Percentiles rank a stretch among this genome's conserved stretches.
phyloP scores from a whole-genome alignment of 495 filamentous ascomycete species.

The Hypoxylon cercidicola region DNA sequence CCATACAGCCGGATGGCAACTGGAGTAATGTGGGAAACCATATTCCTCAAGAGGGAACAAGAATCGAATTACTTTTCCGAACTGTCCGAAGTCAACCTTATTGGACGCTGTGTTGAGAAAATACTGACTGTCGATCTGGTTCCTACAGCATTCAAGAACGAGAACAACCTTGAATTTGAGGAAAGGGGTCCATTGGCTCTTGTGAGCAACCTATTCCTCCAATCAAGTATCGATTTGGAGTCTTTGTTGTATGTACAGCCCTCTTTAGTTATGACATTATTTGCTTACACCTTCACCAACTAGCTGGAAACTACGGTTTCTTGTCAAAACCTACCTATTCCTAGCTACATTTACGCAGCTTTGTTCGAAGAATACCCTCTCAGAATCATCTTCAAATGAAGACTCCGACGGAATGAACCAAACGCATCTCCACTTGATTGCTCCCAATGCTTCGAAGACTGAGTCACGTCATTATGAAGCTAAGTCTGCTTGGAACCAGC shows the following conservation, averaged over 20 bases:
- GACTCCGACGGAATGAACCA: no score
- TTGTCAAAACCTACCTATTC: slow-evolving; percentile 19
- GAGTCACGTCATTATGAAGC: background rate
- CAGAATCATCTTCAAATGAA: slow-evolving; percentile 3
- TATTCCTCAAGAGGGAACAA: slow-evolving; percentile 24
- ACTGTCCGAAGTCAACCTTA: slow-evolving; percentile 29
- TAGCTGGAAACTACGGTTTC: slow-evolving; percentile 26
- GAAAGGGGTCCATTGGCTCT: slow-evolving; percentile 4
- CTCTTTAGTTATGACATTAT: no score
- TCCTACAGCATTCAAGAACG: slow-evolving; percentile 2
- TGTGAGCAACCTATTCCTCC: slow-evolving; percentile 9
- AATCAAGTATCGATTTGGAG: slow-evolving; percentile 12
- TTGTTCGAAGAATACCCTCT: background rate
- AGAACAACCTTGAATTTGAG: background rate
- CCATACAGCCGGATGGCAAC: slow-evolving; percentile 15
- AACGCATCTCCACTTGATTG: no score
- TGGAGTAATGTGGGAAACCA: slow-evolving; percentile 30
- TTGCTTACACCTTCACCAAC: background rate
- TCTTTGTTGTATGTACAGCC: slow-evolving; percentile 7
- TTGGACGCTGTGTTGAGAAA: slow-evolving; percentile 32
- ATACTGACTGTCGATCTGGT: slow-evolving; percentile 30
- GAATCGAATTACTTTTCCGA: slow-evolving; percentile 15
- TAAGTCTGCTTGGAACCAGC: slow-evolving; percentile 10
- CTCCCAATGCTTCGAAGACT: no score
- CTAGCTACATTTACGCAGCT: slow-evolving; percentile 3